These are phyloP conservation scores for Heritiera fomes DNA, from an alignment of 345 rosid species.

Conservation along the genomic window DNA sequence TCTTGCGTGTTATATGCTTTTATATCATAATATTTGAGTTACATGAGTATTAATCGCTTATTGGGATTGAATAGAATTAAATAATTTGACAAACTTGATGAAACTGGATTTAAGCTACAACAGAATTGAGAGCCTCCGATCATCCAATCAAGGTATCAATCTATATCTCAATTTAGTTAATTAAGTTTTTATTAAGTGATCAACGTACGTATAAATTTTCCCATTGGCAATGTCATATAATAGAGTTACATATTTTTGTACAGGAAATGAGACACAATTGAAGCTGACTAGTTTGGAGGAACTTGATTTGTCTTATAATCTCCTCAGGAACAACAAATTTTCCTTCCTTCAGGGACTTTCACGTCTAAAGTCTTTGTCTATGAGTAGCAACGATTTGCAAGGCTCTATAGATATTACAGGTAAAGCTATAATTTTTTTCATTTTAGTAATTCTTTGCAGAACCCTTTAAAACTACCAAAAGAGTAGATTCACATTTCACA, in stretches of 20 bases:
- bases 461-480: no score
- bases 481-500: not conserved
- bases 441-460: no score
- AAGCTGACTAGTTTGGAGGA: not conserved
- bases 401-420: slow-evolving; percentile 8
- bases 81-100: not conserved
- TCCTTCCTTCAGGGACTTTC: not conserved
- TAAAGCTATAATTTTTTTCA: not conserved
- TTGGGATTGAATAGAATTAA: not conserved
- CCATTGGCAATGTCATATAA: not conserved
- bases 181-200: no score
- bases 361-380: not conserved
- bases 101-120: not conserved
- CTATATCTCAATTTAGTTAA: not conserved
- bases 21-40: no score
- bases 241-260: not conserved
- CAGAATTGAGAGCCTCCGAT: not conserved
- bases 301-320: not conserved
- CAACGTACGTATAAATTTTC: not conserved
- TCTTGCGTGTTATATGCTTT: not conserved
- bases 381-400: not conserved
- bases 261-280: slow-evolving; percentile 8
- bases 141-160: not conserved
- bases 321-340: not conserved
- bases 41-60: no score